Evolutionary conservation across 1,139 yeast species (phyloP), one percentile per base, ranked within the genome.

Genomic region (Kurtzmaniella natalensis): DNA sequence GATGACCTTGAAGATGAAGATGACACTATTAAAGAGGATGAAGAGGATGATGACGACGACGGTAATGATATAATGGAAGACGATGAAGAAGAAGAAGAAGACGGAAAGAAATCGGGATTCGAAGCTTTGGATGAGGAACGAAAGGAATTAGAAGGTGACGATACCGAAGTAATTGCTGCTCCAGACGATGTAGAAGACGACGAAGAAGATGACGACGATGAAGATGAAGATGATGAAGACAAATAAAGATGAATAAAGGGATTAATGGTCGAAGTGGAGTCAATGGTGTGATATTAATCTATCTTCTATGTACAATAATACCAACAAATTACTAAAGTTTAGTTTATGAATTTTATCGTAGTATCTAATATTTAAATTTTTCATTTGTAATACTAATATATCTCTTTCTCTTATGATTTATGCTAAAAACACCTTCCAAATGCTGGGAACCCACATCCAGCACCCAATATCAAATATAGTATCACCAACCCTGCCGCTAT

Each of bases 401-500:
- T n/a, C n/a, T n/a, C n/a, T n/a, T n/a, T n/a, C n/a, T n/a, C n/a
- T n/a, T n/a, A n/a, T n/a, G n/a, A n/a, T n/a, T n/a, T n/a, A n/a
- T 14, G 16, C 26, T 23, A 41, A 25, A 51, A 34, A 44, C 73
- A 67, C 28, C 44, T 50, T 37, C 44, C 50, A 34, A 61, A 61
- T 10, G 59, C 55, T 1, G 79, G 79, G 36, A 64, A 65, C 6
- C 81, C 81, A 54, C 81, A 75, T 39, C 64, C 68, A 15, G 63
- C 51, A 2, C 77, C 80, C 13, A 71, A 42, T 17, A 71, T 34
- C 22, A 74, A 40, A 51, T 75, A 75, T 11, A 67, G 35, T 8
- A 70, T 24, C 9, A 69, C 14, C 2, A 45, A 13, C 1, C 57
- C 35, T 5, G 59, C 45, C 4, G 54, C 60, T 0, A 53, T 38